These are phyloP conservation scores for Knoxdaviesia proteae DNA, from an alignment of 2,329 filamentous ascomycete species.

Conservation along the genomic window DNA sequence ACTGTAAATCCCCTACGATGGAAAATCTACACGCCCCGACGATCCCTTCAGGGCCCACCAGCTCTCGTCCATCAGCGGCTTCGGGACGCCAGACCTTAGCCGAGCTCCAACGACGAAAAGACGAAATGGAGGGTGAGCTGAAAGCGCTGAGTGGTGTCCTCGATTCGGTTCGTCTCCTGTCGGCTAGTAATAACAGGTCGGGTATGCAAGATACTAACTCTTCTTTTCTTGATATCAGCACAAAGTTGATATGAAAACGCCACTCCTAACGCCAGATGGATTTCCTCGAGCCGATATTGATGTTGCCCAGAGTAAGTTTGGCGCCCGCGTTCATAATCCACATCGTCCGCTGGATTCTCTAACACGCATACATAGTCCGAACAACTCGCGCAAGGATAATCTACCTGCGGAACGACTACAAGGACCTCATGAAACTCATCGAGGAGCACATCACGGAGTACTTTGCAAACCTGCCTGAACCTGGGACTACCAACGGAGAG, in stretches of 20 bases:
- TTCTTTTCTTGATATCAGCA: slow-evolving; percentile 33
- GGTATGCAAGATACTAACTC: slow-evolving; percentile 7
- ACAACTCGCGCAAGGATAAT: slow-evolving; percentile 87
- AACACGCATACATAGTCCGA: slow-evolving; percentile 39
- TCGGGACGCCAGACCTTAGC: slow-evolving; percentile 46
- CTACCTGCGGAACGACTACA: slow-evolving; percentile 79
- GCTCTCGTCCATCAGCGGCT: slow-evolving; percentile 39
- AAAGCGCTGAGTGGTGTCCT: slow-evolving; percentile 67
- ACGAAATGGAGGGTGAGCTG: slow-evolving; percentile 68
- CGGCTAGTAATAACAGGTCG: background rate
- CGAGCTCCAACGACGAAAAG: slow-evolving; percentile 70
- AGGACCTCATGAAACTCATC: slow-evolving; percentile 62
- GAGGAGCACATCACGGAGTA: slow-evolving; percentile 77
- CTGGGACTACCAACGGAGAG: slow-evolving; percentile 20
- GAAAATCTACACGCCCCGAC: slow-evolving; percentile 36
- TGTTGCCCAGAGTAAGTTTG: slow-evolving; percentile 62
- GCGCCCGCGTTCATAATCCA: no score
- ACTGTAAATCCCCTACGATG: slow-evolving; percentile 17
- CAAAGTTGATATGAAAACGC: slow-evolving; percentile 78
- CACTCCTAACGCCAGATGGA: slow-evolving; percentile 70
- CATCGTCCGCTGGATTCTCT: slow-evolving; percentile 3
- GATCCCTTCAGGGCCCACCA: slow-evolving; percentile 53
- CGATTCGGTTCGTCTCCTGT: slow-evolving; percentile 47
- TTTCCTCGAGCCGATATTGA: slow-evolving; percentile 88
- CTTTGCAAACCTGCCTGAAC: slow-evolving; percentile 46